phyloP scores from a whole-genome alignment of 495 filamentous ascomycete species.

The Usnea hakonensis region DNA sequence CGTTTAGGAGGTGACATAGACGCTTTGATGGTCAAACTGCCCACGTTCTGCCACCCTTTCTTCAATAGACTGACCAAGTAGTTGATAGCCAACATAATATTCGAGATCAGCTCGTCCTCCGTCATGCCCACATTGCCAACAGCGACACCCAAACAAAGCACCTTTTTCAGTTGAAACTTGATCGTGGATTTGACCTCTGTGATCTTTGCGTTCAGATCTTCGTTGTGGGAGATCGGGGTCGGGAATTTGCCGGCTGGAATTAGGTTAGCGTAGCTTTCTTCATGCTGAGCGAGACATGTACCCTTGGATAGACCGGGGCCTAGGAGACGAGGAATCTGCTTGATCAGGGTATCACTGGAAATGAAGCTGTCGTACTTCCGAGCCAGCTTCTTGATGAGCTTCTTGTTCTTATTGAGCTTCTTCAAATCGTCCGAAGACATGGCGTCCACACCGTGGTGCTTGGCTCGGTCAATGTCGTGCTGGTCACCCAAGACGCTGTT shows the following conservation, averaged over 20 bases:
- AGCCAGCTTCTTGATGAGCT: constrained; percentile 99
- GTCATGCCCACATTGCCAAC: constrained; percentile 97
- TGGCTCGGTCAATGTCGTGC: constrained; percentile 99
- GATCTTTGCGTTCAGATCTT: constrained; percentile 88
- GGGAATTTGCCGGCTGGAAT: constrained; percentile 93
- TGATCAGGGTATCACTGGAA: constrained; percentile 91
- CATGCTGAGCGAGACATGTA: constrained; percentile 27
- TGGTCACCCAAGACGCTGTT: constrained; percentile 92
- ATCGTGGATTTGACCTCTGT: constrained; percentile 99
- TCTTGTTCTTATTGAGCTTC: constrained; percentile 99
- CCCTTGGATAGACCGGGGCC: constrained; percentile 98
- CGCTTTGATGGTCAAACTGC: constrained; percentile 98
- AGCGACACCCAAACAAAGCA: constrained; percentile 97
- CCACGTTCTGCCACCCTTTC: constrained; percentile 99
- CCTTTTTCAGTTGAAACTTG: constrained; percentile 99
- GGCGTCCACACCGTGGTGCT: constrained; percentile 93
- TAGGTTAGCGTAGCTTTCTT: constrained; percentile 17
- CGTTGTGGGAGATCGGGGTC: constrained; percentile 88
- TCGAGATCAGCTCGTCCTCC: constrained; percentile 88
- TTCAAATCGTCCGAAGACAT: constrained; percentile 98
- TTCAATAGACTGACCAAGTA: constrained; percentile 97
- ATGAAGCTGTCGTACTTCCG: constrained; percentile 99
- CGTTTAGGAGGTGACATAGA: constrained; percentile 97
- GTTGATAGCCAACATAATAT: constrained; percentile 98
- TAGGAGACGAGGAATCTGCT: constrained; percentile 98